Evolutionary conservation across 2,329 filamentous ascomycete species (phyloP), one percentile per base, ranked within the genome.

Genomic region (Microdochium bolleyi): DNA sequence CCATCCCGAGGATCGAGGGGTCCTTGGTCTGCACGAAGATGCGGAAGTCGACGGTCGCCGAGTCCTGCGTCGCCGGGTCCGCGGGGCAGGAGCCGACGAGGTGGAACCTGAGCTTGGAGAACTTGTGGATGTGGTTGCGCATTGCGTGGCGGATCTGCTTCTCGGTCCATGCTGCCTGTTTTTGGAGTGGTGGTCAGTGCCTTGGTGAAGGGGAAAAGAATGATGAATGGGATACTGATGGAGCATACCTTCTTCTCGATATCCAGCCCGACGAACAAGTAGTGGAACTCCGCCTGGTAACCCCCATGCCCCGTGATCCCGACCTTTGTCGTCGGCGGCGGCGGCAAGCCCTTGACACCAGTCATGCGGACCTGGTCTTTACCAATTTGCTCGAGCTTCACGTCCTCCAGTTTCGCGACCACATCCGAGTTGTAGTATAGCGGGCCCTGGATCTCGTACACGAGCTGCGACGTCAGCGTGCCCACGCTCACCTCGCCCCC

Each of bases 341-440:
- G 67, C 30, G 67, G 65, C 8, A 64, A 64, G 53, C 61, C 66
- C 21, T 46, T 61, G 61, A 22, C 69, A 61, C 14, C 49, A 24
- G 50, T 69, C 64, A 3, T 60, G 49, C 34, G 57, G 3, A 46
- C 41, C 41, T 46, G 3, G 41, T 46, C 41, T 19, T 46, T 46
- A 19, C 41, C 58, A 11, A 65, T 58, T 54, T 80, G 73, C 54
- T 78, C 73, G 58, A 82, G 77, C 51, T 62, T 56, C 1, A 68
- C 62, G 19, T 57, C 52, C 24, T 67, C 60, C 22, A 70, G 49
- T 32, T 64, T 61, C 3, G 64, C 65, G 50, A 67, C 67, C 8
- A 67, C 64, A 51, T 70, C 67, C 46, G 64, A 67, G 52, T 70
- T 68, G 51, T 67, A 52, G 51, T 70, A 70, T 1, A 68, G 49